Evolutionary conservation across 2,329 filamentous ascomycete genomes (phyloP).

Genomic region (Ceratocystis diversiconidia): DNA sequence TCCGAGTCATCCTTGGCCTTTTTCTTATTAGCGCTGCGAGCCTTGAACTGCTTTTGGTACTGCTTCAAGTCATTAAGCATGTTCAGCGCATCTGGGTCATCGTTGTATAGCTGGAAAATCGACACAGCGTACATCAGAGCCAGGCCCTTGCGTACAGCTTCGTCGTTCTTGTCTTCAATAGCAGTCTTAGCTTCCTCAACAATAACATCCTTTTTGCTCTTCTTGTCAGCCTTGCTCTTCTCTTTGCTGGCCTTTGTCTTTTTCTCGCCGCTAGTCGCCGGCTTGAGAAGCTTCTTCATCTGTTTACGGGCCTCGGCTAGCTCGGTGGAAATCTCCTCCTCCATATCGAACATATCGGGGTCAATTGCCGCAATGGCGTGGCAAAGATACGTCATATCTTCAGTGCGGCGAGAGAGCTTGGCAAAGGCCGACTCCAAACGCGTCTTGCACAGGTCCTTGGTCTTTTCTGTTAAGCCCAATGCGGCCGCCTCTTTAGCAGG

Average conservation of each 20-base stretch:
- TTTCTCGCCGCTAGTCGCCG: conserved; percentile 24
- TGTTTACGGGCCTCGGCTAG: conserved; percentile 38
- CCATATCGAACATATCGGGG: conserved; percentile 38
- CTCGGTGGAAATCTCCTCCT: conserved; percentile 39
- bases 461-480: conserved; percentile 35
- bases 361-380: conserved; percentile 41
- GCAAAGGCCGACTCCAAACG: conserved; percentile 45
- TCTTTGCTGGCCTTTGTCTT: conserved; percentile 12
- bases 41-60: conserved; percentile 54
- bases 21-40: conserved; percentile 31
- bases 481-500: conserved; percentile 29
- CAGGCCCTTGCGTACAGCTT: conserved; percentile 46
- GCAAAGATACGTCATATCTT: conserved; percentile 40
- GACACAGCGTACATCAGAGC: conserved; percentile 72
- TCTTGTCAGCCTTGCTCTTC: conserved; percentile 7
- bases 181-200: conserved; percentile 18
- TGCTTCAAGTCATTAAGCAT: conserved; percentile 69
- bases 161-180: conserved; percentile 23
- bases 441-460: conserved; percentile 40
- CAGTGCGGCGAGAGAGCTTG: conserved; percentile 39
- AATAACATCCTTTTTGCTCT: conserved; percentile 1
- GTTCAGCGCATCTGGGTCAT: conserved; percentile 70
- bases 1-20: conserved; percentile 29
- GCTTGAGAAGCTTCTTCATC: conserved; percentile 39
- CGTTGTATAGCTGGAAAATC: conserved; percentile 78